Base-by-base conservation (phyloP, 228 moss, liverwort and hornwort species). In the Sphagnum magellanicum region DNA sequence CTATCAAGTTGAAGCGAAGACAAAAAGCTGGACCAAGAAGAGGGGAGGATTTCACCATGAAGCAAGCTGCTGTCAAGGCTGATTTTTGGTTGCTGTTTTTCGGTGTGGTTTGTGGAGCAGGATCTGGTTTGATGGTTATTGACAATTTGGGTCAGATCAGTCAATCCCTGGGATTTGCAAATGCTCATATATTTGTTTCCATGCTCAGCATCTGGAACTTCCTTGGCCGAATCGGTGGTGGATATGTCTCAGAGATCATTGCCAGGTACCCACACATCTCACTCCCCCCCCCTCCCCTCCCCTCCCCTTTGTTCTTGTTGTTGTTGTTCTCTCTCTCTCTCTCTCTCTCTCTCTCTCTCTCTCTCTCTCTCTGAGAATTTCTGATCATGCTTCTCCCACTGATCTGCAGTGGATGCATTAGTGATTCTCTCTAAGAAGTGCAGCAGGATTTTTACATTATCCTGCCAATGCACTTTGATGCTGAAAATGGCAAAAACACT, bases 121-220 rank as follows among this genome's bases (percentile, higher is more conserved):
- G 92, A 10, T 83, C 92, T 50, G 96, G 96, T 8, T 73, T 96
- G 60, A 92, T 63, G 58, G 92, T 88, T 14, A 92, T 96, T 14
- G 96, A 96, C 67, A 96, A 96, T 61, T 62, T 96, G 59, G 96
- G 92, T 6, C 96, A 96, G 71, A 91, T 96, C 55, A 91, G 90
- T 11, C 81, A 89, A 71, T 77, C 92, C 10, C 74, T 89, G 68
- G 96, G 96, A 2, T 96, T 80, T 72, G 51, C 74, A 6, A 86
- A 88, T 68, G 84, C 92, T 46, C 96, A 96, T 64, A 89, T 96
- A 50, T 96, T 96, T 67, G 96, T 96, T n/a, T 88, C 96, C 14
- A 77, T 96, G 52, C 84, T 96, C 17, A 92, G 92, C 69, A 92
- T 96, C 46, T 96, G 92, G 92, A 96, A 92, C 84, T 96, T 91